A percentile compares a stretch with the other conserved stretches of the same genome.
phyloP scores from a whole-genome alignment of 148 eudicot species.

The Spergularia bocconei region DNA sequence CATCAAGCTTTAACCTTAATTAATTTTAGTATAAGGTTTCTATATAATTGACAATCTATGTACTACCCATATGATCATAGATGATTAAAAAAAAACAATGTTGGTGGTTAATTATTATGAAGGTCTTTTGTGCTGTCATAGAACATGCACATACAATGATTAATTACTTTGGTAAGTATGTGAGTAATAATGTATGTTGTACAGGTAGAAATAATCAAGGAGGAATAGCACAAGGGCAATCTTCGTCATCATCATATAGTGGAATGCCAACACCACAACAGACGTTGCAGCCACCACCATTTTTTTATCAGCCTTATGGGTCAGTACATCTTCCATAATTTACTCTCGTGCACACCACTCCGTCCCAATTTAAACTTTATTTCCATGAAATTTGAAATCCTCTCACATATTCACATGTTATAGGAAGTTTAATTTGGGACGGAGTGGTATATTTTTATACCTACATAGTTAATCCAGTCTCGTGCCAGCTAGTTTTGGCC shows the following conservation, averaged over 20 bases:
- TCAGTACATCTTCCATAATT: slow-evolving; percentile 32
- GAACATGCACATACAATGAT: neutral
- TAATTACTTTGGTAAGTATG: neutral
- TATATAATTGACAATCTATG: no score
- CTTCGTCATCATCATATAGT: slow-evolving; percentile 34
- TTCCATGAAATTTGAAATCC: no score
- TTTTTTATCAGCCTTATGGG: slow-evolving; percentile 75
- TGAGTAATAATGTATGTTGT: neutral
- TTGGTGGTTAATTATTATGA: neutral
- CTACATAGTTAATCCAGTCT: neutral
- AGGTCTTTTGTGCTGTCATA: neutral
- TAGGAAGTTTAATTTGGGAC: no score
- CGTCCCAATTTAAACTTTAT: no score
- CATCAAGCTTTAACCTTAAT: neutral
- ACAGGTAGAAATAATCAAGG: slow-evolving; percentile 58
- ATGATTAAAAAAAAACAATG: no score
- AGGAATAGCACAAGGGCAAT: slow-evolving; percentile 33
- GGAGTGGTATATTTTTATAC: no score
- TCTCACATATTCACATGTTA: no score
- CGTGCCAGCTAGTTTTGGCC: no score
- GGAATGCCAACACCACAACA: slow-evolving; percentile 48
- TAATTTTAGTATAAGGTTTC: no score
- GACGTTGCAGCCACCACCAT: slow-evolving; percentile 49
- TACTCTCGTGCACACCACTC: neutral
- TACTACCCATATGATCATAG: no score